A percentile compares a stretch with the other conserved stretches of the same genome.
These are phyloP conservation scores for Fraxinus albicans DNA, from an alignment of 305 asterid genomes.

Conservation along the genomic window DNA sequence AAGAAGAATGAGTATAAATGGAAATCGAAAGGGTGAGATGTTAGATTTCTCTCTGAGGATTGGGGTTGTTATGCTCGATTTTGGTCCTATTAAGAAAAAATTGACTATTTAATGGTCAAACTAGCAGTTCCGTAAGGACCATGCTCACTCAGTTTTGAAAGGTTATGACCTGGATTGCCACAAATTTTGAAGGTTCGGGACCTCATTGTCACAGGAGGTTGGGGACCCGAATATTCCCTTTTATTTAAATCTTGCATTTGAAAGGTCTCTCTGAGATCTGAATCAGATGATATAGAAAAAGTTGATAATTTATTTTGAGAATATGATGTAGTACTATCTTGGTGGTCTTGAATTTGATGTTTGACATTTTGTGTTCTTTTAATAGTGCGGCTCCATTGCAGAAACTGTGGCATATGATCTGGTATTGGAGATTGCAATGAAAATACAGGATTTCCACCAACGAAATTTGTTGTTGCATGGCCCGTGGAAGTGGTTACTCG, in stretches of 20 bases:
- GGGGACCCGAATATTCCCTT: not conserved
- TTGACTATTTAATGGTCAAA: not conserved
- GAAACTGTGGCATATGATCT: slow-evolving; percentile 62
- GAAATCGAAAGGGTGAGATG: not conserved
- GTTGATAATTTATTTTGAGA: not conserved
- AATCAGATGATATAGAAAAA: not conserved
- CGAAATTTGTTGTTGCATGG: slow-evolving; percentile 49
- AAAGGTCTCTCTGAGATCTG: not conserved
- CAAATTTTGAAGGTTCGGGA: not conserved
- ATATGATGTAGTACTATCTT: not conserved
- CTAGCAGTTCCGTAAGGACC: not conserved
- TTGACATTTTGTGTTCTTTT: slow-evolving; percentile 6
- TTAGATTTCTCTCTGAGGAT: not conserved
- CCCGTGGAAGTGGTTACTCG: slow-evolving; percentile 59
- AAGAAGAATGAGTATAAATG: not conserved
- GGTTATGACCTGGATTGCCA: not conserved
- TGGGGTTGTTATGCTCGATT: not conserved
- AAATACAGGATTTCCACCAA: slow-evolving; percentile 45
- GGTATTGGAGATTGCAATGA: slow-evolving; percentile 54
- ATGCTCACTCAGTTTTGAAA: not conserved
- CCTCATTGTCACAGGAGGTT: not conserved
- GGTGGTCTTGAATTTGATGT: not conserved
- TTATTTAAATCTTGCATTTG: not conserved
- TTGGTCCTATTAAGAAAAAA: not conserved
- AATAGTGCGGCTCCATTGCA: slow-evolving; percentile 55